These are phyloP conservation scores for Herpetomonas tarakana DNA, from an alignment of 208 protist species.

Conservation along the genomic window DNA sequence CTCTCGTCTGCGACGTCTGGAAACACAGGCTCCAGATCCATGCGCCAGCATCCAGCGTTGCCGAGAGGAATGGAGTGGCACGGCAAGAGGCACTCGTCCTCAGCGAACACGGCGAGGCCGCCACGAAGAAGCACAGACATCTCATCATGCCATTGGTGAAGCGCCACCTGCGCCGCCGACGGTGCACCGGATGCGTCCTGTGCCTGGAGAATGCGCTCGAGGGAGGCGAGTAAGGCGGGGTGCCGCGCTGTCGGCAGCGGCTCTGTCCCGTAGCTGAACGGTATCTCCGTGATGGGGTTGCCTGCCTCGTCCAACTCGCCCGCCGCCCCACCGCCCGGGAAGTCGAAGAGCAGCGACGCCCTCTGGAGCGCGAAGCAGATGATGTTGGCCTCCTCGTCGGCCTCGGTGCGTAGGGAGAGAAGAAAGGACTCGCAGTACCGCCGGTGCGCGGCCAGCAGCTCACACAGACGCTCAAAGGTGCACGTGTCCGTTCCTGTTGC, in stretches of 20 bases:
- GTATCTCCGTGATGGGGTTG: not conserved
- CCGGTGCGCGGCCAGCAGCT: constrained; percentile 33
- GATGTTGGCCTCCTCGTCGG: constrained; percentile 37
- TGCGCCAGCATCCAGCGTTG: no score
- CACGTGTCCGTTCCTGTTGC: not conserved
- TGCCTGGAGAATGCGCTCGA: constrained; percentile 31
- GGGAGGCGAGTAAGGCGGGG: constrained; percentile 27
- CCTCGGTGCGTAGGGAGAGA: constrained; percentile 25
- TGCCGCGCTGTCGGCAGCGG: constrained; percentile 28
- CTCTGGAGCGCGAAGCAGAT: constrained; percentile 58
- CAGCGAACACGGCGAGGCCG: no score
- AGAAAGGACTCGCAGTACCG: constrained; percentile 37
- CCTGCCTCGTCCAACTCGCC: not conserved
- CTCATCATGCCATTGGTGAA: no score
- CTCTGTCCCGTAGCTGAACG: constrained; percentile 6
- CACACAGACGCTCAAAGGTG: constrained; percentile 5
- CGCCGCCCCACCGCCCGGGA: not conserved
- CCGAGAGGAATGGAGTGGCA: no score
- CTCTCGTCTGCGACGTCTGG: no score
- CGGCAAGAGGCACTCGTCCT: no score
- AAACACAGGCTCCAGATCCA: no score
- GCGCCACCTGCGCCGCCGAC: no score
- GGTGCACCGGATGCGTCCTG: no score
- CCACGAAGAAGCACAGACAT: no score
- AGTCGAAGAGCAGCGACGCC: constrained; percentile 11